These are phyloP conservation scores for Talaromyces atroroseus DNA, from an alignment of 2,329 filamentous ascomycete genomes.

Conservation along the genomic window DNA sequence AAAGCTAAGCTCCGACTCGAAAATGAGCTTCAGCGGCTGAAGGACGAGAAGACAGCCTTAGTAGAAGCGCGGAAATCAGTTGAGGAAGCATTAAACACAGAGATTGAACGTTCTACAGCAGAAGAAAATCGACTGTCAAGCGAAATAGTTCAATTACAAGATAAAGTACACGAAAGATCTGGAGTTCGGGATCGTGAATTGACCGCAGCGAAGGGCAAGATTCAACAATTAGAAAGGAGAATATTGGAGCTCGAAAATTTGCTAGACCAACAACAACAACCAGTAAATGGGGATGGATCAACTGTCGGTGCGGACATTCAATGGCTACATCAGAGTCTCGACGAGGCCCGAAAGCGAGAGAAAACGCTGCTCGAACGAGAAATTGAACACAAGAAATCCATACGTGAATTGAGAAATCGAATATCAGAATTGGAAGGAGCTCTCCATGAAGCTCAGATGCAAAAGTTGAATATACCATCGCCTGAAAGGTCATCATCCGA, in stretches of 20 bases:
- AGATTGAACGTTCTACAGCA: conserved; percentile 60
- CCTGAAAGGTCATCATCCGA: conserved; percentile 46
- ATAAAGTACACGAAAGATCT: conserved; percentile 43
- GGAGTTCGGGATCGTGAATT: conserved; percentile 45
- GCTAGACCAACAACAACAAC: conserved; percentile 53
- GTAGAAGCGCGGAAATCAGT: conserved; percentile 53
- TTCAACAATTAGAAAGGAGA: conserved; percentile 59
- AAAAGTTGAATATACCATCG: conserved; percentile 49
- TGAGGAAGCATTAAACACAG: conserved; percentile 60
- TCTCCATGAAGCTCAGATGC: conserved; percentile 55
- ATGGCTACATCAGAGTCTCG: conserved; percentile 57
- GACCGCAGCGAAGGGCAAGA: conserved; percentile 53
- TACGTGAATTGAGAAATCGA: conserved; percentile 60
- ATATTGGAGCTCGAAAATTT: conserved; percentile 47
- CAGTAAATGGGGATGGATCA: conserved; percentile 27
- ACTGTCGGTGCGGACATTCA: conserved; percentile 48
- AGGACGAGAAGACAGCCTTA: conserved; percentile 58
- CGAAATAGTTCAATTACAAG: conserved; percentile 46
- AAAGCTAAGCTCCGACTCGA: conserved; percentile 64
- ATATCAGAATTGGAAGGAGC: conserved; percentile 63
- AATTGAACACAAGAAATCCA: conserved; percentile 54
- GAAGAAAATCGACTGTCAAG: conserved; percentile 58
- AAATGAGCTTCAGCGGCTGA: conserved; percentile 59
- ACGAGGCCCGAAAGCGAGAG: conserved; percentile 61
- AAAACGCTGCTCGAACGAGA: conserved; percentile 62